Base-by-base conservation (phyloP, 2,329 filamentous ascomycete species). In the Ustulina deusta region DNA sequence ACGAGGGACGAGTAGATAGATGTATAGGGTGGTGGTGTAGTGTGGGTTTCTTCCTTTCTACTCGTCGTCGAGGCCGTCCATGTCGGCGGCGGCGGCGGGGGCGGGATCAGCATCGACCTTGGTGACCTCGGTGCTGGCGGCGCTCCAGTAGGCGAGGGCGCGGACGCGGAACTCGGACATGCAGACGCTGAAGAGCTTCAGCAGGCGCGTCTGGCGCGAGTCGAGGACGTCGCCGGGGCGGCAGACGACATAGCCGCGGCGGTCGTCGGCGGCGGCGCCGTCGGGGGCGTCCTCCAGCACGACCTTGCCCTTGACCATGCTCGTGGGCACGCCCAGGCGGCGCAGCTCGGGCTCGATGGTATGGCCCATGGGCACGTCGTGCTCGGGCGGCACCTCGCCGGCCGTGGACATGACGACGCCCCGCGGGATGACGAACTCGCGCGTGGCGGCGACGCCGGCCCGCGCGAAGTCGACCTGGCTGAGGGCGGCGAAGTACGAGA, bases 111-210 rank as follows among this genome's bases (percentile, higher is more conserved):
- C 73, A 22, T 80, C 78, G 10, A 89, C 81, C 75, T 90, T 86
- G 5, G 86, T 91, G 71, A 91, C 87, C 70, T 88, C 81, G 34
- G 83, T 83, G 25, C 78, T 84, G n/a, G 86, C 84, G 2, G 89
- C 82, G 73, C 81, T 87, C 89, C 89, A 91, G 80, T 90, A 88
- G 77, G 94, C 94, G 79, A 92, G 83, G 72, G 97, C 83, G 76
- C 89, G 86, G 66, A 99, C 90, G 79, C 86, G 90, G 83, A 99
- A 99, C 83, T 98, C 94, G 66, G 93, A 93, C 81, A 96, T 89
- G 70, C 92, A 93, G 65, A 97, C 89, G 61, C 93, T 91, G 82
- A 99, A 98, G 76, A 97, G 86, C 88, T 98, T 98, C 81, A 99
- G 81, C 77, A 99, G 83, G 71, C 94, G 91, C 65, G 96, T 97